These are phyloP conservation scores for apple (Malus domestica) DNA, from an alignment of 306 rosid genomes.

Conservation along the genomic window DNA sequence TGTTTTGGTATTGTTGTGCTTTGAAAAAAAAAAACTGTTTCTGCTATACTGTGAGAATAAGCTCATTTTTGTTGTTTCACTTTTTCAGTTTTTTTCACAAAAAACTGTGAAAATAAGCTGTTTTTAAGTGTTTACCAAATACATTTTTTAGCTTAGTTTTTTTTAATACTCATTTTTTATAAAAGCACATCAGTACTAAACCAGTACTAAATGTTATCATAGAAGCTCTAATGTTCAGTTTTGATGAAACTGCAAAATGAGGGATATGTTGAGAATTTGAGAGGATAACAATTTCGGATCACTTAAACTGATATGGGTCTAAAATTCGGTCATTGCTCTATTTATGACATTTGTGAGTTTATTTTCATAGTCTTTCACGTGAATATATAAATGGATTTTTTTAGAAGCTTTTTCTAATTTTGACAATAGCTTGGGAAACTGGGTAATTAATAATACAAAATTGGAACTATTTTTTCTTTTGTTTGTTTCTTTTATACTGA, in stretches of 20 bases:
- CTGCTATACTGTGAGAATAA: too few species aligned
- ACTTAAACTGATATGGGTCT: neutral
- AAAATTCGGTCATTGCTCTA: neutral
- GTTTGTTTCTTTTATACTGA: neutral
- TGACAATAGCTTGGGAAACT: neutral
- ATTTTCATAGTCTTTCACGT: neutral
- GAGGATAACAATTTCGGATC: neutral
- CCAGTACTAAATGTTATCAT: neutral
- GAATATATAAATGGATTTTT: neutral
- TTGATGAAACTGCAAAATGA: neutral
- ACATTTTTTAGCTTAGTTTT: too few species aligned
- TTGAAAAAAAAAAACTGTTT: too few species aligned
- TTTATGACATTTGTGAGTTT: neutral
- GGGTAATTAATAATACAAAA: neutral
- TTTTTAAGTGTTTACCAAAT: too few species aligned
- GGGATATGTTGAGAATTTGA: neutral
- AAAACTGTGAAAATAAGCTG: too few species aligned
- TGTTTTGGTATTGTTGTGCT: too few species aligned
- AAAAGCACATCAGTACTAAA: too few species aligned
- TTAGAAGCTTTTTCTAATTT: neutral
- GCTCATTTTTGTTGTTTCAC: too few species aligned
- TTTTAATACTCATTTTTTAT: too few species aligned
- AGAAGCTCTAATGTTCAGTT: neutral
- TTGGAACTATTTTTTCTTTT: neutral
- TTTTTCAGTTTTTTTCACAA: too few species aligned